Base-by-base conservation (phyloP, 2,329 filamentous ascomycete species). In the Colletotrichum plurivorum region DNA sequence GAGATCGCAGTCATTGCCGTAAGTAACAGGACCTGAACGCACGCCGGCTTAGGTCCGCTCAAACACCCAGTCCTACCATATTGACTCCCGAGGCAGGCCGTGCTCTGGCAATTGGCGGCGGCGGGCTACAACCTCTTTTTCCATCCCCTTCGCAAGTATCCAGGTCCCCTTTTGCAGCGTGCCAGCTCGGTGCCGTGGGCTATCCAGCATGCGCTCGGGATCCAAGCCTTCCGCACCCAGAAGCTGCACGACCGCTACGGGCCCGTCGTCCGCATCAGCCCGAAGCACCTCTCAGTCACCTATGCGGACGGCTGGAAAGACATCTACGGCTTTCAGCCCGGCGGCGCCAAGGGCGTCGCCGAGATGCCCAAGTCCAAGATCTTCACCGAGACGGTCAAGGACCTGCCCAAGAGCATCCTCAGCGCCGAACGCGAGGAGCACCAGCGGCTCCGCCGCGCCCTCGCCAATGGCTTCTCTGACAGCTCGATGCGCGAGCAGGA, bases 221-320 rank as follows among this genome's bases (percentile, higher is more conserved):
- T 22, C 8, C 55, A 57, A 27, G 54, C 68, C 2, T 62, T 64
- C 13, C 43, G 39, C 39, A 69, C 65, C 2, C 64, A 66, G 20
- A 36, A 20, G 7, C 62, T 72, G 1, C 76, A 78, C n/a, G 65
- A 73, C 9, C 15, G 55, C 2, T 78, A 78, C 51, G 76, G 76
- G 9, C 70, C 73, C 12, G 76, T 84, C 0, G 77, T 86, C 9
- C 80, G 84, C 2, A 74, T 82, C 5, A 76, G 74, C 0, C 83
- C 84, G 0, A 77, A 79, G 20, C 74, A 79, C 36, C 74, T 86
- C 4, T 78, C 79, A 1, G 83, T 83, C 66, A 78, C 76, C 13
- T 75, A 76, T 2, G 49, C 74, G 4, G 55, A 74, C 5, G 79
- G 78, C 1, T 83, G 78, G 79, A 80, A 79, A 59, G 80, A 82